These are phyloP conservation scores for Daldinia grandis DNA, from an alignment of 495 filamentous ascomycete genomes.

Conservation along the genomic window DNA sequence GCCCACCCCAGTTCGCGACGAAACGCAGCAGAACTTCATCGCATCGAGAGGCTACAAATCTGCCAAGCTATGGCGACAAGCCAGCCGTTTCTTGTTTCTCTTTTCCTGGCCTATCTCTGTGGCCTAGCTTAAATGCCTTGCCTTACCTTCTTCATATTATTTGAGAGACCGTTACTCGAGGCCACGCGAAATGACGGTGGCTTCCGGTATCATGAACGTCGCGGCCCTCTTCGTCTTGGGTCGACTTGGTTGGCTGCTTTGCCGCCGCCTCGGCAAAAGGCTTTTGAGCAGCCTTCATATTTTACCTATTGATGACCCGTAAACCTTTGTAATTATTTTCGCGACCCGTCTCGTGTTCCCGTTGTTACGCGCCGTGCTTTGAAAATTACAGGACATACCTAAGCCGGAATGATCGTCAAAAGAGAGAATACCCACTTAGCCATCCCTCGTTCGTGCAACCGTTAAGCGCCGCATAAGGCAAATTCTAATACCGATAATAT, in stretches of 20 bases:
- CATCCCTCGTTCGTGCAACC: slow-evolving; percentile 17
- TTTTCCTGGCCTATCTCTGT: slow-evolving; percentile 4
- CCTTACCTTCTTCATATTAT: slow-evolving; percentile 9
- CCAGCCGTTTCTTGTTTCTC: slow-evolving; percentile 14
- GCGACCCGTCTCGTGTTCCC: slow-evolving; percentile 13
- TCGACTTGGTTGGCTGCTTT: slow-evolving; percentile 33
- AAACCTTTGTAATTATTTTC: not conserved
- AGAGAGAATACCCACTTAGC: slow-evolving; percentile 12
- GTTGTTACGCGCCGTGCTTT: slow-evolving; percentile 25
- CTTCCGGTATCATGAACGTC: slow-evolving; percentile 15
- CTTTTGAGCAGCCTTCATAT: not conserved
- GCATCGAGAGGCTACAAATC: slow-evolving; percentile 37
- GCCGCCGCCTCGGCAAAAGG: slow-evolving; percentile 32
- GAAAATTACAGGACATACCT: slow-evolving; percentile 18
- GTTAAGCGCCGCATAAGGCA: slow-evolving; percentile 32
- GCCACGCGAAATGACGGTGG: slow-evolving; percentile 16
- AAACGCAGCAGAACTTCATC: slow-evolving; percentile 29
- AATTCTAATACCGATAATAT: slow-evolving; percentile 25
- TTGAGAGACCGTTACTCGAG: slow-evolving; percentile 18
- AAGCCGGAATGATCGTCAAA: slow-evolving; percentile 10
- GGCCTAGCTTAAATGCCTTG: slow-evolving; percentile 9
- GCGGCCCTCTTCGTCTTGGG: slow-evolving; percentile 8
- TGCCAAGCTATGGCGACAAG: slow-evolving; percentile 27
- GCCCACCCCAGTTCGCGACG: slow-evolving; percentile 34
- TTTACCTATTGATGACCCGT: not conserved